These are phyloP conservation scores for Carpinus viminea DNA, from an alignment of 306 rosid genomes.

Conservation along the genomic window DNA sequence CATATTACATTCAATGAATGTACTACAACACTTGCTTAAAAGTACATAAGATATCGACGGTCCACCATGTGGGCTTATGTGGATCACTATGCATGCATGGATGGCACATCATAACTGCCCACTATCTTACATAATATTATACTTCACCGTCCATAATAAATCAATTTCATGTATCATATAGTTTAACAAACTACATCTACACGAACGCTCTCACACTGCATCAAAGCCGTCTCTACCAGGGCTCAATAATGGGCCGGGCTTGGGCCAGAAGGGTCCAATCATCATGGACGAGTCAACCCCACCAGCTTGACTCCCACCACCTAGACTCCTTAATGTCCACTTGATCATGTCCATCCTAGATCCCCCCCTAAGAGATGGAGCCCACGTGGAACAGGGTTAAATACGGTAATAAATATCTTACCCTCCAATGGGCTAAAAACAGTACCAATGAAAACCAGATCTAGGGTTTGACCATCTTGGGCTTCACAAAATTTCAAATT, in stretches of 20 bases:
- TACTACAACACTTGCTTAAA: background rate
- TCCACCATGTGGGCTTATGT: background rate
- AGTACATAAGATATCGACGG: background rate
- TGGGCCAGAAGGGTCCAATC: constrained; percentile 19
- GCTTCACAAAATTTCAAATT: constrained; percentile 12
- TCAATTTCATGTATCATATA: background rate
- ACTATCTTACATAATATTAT: background rate
- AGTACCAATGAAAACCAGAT: background rate
- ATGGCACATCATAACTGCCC: background rate
- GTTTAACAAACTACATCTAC: background rate
- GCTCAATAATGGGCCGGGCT: constrained; percentile 37
- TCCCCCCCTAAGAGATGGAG: constrained; percentile 18
- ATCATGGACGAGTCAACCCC: background rate
- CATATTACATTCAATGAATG: background rate
- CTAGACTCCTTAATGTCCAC: constrained; percentile 20
- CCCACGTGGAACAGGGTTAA: constrained; percentile 36
- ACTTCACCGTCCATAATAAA: background rate
- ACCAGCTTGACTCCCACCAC: background rate
- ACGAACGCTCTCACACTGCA: background rate
- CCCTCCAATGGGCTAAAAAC: constrained; percentile 19
- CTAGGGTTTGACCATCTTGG: constrained; percentile 29
- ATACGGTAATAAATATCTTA: background rate
- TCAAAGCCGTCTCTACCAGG: background rate
- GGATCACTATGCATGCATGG: background rate
- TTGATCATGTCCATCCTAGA: constrained; percentile 22